phyloP scores from a whole-genome alignment of 805 yeast species.

The Barnettozyma californica region DNA sequence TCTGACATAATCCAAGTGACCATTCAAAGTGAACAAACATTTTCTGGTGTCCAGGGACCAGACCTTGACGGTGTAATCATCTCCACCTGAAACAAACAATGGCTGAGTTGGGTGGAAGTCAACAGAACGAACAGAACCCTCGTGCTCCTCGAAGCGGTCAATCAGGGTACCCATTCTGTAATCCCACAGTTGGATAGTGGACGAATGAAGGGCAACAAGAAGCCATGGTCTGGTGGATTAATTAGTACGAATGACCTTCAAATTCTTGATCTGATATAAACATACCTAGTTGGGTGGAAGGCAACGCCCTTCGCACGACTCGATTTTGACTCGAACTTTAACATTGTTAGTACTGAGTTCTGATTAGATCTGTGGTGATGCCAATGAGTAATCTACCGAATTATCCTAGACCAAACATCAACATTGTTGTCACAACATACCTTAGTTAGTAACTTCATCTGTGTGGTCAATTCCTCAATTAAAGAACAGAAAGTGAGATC shows the following conservation, averaged over 20 bases:
- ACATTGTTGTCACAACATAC: slow-evolving; percentile 30
- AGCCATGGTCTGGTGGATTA: slow-evolving; percentile 76
- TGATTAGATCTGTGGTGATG: neutral
- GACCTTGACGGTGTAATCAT: slow-evolving; percentile 89
- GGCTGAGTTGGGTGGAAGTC: slow-evolving; percentile 99
- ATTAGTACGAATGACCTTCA: slow-evolving; percentile 14
- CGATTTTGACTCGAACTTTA: slow-evolving; percentile 91
- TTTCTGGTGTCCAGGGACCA: slow-evolving; percentile 93
- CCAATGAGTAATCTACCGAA: neutral
- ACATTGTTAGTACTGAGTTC: slow-evolving; percentile 7
- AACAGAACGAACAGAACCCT: slow-evolving; percentile 94
- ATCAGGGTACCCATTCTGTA: slow-evolving; percentile 97
- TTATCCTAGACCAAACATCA: neutral
- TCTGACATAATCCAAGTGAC: slow-evolving; percentile 94
- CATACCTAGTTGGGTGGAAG: slow-evolving; percentile 78
- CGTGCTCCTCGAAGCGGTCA: slow-evolving; percentile 96
- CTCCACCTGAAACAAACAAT: slow-evolving; percentile 94
- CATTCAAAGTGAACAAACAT: slow-evolving; percentile 87
- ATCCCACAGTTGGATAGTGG: slow-evolving; percentile 99
- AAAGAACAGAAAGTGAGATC: neutral
- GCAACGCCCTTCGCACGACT: slow-evolving; percentile 98
- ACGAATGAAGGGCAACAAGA: slow-evolving; percentile 87
- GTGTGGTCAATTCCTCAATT: slow-evolving; percentile 3
- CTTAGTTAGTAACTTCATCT: slow-evolving; percentile 80
- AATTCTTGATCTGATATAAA: neutral